Percentiles rank a stretch among this genome's conserved stretches.
Conservation (phyloP, 2,329 filamentous ascomycete genomes). For the Raffaelea arxii region DNA sequence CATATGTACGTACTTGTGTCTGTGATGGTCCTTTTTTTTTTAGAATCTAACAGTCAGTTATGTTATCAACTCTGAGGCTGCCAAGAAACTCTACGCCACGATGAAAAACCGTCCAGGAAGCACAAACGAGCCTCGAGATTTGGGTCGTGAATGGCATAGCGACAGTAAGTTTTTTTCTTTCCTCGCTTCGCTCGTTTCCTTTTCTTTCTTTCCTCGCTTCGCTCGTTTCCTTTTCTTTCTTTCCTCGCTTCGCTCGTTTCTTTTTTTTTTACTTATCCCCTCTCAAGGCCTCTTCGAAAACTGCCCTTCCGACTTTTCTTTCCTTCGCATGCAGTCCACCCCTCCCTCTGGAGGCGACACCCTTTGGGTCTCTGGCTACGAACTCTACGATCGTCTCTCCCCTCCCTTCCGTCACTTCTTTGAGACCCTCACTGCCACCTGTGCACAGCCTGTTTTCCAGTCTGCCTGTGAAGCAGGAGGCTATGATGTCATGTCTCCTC, state of each 20-base stretch:
- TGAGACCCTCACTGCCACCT: slow-evolving; percentile 34
- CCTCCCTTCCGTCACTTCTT: slow-evolving; percentile 35
- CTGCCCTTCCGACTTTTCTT: slow-evolving; percentile 21
- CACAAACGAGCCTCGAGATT: slow-evolving; percentile 20
- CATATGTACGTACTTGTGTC: slow-evolving; percentile 20
- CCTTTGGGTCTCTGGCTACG: slow-evolving; percentile 31
- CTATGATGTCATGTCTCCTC: slow-evolving; percentile 31
- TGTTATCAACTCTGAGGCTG: slow-evolving; percentile 24
- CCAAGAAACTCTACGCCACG: slow-evolving; percentile 25
- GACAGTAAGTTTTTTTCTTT: slow-evolving; percentile 17
- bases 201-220: background rate
- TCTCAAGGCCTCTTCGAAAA: slow-evolving; percentile 19
- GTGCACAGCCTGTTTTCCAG: slow-evolving; percentile 27
- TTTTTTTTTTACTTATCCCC: background rate
- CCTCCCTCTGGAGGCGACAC: slow-evolving; percentile 26
- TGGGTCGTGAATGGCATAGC: slow-evolving; percentile 24
- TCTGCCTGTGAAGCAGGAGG: slow-evolving; percentile 23
- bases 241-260: no score
- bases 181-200: no score
- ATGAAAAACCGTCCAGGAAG: slow-evolving; percentile 19
- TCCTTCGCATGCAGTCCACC: slow-evolving; percentile 21
- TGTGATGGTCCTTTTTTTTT: no score
- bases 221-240: slow-evolving; percentile 18
- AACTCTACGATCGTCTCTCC: slow-evolving; percentile 40
- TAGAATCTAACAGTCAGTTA: slow-evolving; percentile 22